These are phyloP conservation scores for Euphorbia tirucalli DNA, from an alignment of 345 rosid genomes.

Conservation along the genomic window DNA sequence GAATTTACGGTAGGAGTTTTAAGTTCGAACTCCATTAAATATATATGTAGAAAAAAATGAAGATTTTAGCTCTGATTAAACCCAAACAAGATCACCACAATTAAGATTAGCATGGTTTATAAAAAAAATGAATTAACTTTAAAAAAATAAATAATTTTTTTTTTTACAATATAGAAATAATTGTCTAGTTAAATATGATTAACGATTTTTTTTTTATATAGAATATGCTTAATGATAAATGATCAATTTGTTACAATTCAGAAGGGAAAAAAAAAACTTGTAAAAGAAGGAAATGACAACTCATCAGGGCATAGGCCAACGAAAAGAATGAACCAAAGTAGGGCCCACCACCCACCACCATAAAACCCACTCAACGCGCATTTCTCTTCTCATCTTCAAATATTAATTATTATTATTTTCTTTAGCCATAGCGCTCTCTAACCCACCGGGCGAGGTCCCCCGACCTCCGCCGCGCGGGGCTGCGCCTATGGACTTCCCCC, in stretches of 20 bases:
- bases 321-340: conserved; percentile 8
- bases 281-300: conserved; percentile 14
- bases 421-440: conserved; percentile 21
- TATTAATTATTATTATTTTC: not conserved
- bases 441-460: conserved; percentile 25
- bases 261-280: not conserved
- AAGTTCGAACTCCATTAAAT: too few relatives aligned
- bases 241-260: not conserved
- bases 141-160: too few relatives aligned
- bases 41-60: too few relatives aligned
- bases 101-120: too few relatives aligned
- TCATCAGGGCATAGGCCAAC: conserved; percentile 21
- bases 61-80: too few relatives aligned
- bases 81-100: too few relatives aligned
- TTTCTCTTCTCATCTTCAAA: not conserved
- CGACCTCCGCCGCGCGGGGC: conserved; percentile 33
- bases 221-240: too few relatives aligned
- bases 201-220: too few relatives aligned
- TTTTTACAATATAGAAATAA: too few relatives aligned
- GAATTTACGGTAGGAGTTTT: too few relatives aligned
- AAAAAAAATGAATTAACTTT: too few relatives aligned
- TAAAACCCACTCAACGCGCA: not conserved
- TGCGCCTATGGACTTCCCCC: not conserved
- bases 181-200: too few relatives aligned
- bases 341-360: conserved; percentile 16